phyloP scores from a whole-genome alignment of 208 protist genomes.

The Wallacemonas sp. region DNA sequence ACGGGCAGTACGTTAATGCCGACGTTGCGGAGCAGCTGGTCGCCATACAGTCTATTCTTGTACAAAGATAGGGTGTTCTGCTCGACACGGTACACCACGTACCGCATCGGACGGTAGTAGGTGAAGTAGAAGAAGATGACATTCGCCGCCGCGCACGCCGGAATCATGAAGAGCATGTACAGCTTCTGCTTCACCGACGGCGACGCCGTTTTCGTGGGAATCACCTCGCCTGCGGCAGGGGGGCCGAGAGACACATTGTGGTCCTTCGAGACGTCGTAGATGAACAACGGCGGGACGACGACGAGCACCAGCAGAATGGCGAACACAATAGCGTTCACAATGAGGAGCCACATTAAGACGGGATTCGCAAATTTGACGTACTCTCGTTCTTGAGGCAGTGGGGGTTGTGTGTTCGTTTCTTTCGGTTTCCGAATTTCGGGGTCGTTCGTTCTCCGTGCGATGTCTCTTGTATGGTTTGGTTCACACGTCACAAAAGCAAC shows the following conservation, averaged over 20 bases:
- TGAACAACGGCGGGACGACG: constrained; percentile 65
- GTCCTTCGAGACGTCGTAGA: constrained; percentile 50
- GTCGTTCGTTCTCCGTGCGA: no score
- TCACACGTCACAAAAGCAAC: no score
- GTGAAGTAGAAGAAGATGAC: constrained; percentile 65
- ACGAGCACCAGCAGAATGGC: constrained; percentile 49
- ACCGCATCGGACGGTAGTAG: constrained; percentile 77
- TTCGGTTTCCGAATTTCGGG: no score
- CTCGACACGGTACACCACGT: constrained; percentile 70
- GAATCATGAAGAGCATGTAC: constrained; percentile 79
- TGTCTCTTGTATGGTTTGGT: no score
- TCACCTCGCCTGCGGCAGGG: constrained; percentile 40
- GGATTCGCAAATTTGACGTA: no score
- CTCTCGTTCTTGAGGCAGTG: no score
- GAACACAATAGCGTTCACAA: constrained; percentile 57
- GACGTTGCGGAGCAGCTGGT: constrained; percentile 38
- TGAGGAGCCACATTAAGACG: constrained; percentile 53
- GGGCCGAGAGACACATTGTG: constrained; percentile 33
- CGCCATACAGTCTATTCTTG: constrained; percentile 25
- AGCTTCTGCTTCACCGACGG: constrained; percentile 69
- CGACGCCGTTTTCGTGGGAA: constrained; percentile 31
- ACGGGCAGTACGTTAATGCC: constrained; percentile 19
- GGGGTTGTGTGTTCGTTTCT: no score
- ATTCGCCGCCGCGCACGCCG: constrained; percentile 40
- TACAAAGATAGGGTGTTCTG: constrained; percentile 48